Conservation (phyloP, 257 asterid genomes). For the Plantago major region DNA sequence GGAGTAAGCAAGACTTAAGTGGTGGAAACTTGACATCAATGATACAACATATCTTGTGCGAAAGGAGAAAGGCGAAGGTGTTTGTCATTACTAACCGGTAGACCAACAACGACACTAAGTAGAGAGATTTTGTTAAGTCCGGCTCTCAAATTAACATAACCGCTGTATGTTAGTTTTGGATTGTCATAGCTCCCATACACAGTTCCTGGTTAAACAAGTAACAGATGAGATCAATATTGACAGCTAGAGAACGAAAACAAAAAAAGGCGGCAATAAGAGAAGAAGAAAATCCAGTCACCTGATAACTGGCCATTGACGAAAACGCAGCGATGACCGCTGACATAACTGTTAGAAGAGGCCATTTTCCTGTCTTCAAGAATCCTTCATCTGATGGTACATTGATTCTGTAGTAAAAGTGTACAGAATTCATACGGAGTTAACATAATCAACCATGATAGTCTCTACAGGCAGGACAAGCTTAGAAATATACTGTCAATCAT, state of each 20-base stretch:
- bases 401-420: constrained; percentile 44
- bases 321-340: constrained; percentile 95
- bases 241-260: too few species aligned
- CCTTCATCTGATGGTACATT: constrained; percentile 64
- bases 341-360: constrained; percentile 62
- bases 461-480: too few species aligned
- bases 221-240: too few species aligned
- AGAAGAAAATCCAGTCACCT: constrained; percentile 57
- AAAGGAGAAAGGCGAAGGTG: constrained; percentile 2
- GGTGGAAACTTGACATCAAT: too few species aligned
- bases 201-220: too few species aligned
- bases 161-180: constrained; percentile 54
- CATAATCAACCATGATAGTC: too few species aligned
- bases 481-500: too few species aligned
- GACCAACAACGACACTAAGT: constrained; percentile 81
- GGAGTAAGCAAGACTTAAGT: too few species aligned
- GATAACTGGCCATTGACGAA: constrained; percentile 59
- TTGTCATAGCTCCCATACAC: too few species aligned
- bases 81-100: constrained; percentile 52
- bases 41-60: neutral
- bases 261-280: too few species aligned
- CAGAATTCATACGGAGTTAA: too few species aligned
- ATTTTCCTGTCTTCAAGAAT: constrained; percentile 50
- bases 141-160: constrained; percentile 50
- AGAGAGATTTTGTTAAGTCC: constrained; percentile 81